phyloP scores from a whole-genome alignment of 495 filamentous ascomycete species.

The Penicillium verhagenii region DNA sequence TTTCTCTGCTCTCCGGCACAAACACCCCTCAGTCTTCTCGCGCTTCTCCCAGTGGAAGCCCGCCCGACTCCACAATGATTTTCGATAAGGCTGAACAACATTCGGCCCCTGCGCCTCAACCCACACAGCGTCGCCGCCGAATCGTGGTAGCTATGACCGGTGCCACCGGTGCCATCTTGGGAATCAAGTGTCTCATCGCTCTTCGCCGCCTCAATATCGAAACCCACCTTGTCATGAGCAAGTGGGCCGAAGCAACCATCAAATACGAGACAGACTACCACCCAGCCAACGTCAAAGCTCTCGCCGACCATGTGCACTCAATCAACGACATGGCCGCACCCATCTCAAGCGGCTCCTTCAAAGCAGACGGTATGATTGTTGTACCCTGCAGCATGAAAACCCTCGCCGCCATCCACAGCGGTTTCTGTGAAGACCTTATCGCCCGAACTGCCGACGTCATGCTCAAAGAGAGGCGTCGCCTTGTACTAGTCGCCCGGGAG shows the following conservation, averaged over 20 bases:
- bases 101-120: not conserved
- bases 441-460: slow-evolving; percentile 46
- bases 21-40: slow-evolving; percentile 20
- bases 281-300: slow-evolving; percentile 29
- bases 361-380: slow-evolving; percentile 39
- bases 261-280: slow-evolving; percentile 45
- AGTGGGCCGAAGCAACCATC: slow-evolving; percentile 46
- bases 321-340: slow-evolving; percentile 39
- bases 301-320: slow-evolving; percentile 39
- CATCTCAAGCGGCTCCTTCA: slow-evolving; percentile 37
- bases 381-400: slow-evolving; percentile 45
- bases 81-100: slow-evolving; percentile 2
- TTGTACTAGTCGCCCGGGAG: slow-evolving; percentile 44
- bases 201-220: slow-evolving; percentile 40
- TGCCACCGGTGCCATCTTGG: slow-evolving; percentile 40
- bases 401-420: slow-evolving; percentile 27
- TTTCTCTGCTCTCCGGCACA: slow-evolving; percentile 17
- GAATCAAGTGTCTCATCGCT: slow-evolving; percentile 35
- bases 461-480: slow-evolving; percentile 41
- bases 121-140: slow-evolving; percentile 12
- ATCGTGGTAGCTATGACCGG: slow-evolving; percentile 47
- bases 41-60: slow-evolving; percentile 12
- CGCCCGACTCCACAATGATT: not conserved
- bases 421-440: slow-evolving; percentile 43
- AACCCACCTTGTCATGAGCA: slow-evolving; percentile 43